phyloP scores from a whole-genome alignment of 108 stramenopile genomes.

The Nitzschia inconspicua region DNA sequence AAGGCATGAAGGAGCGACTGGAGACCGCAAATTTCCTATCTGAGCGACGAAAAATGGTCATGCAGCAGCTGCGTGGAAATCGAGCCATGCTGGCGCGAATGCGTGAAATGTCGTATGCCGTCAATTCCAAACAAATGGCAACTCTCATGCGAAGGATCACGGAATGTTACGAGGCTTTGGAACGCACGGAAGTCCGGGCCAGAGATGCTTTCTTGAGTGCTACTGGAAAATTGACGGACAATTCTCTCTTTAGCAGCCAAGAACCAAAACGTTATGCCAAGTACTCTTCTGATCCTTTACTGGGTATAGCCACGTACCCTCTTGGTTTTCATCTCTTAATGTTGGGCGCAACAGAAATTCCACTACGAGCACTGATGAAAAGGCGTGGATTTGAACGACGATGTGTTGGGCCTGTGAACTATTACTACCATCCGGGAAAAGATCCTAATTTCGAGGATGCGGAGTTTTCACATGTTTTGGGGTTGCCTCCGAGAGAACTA shows the following conservation, averaged over 20 bases:
- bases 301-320: conserved; percentile 72
- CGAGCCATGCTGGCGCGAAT: conserved; percentile 61
- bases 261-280: conserved; percentile 57
- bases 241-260: conserved; percentile 36
- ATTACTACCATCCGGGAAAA: conserved; percentile 75
- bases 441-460: background rate
- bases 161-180: conserved; percentile 73
- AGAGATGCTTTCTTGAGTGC: conserved; percentile 59
- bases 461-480: background rate
- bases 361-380: conserved; percentile 58
- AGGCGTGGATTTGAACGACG: conserved; percentile 66
- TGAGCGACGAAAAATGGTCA: conserved; percentile 44
- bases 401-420: conserved; percentile 61
- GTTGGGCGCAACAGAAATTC: conserved; percentile 59
- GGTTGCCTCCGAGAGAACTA: background rate
- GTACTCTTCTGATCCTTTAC: conserved; percentile 75
- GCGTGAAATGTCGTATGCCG: conserved; percentile 63
- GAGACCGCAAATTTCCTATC: conserved; percentile 73
- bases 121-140: conserved; percentile 83
- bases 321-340: conserved; percentile 68
- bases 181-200: conserved; percentile 56
- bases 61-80: conserved; percentile 73
- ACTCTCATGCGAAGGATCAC: conserved; percentile 81
- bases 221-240: conserved; percentile 54
- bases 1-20: conserved; percentile 68